Evolutionary conservation across 108 stramenopile genomes (phyloP).

Genomic region (Fistulifera solaris): DNA sequence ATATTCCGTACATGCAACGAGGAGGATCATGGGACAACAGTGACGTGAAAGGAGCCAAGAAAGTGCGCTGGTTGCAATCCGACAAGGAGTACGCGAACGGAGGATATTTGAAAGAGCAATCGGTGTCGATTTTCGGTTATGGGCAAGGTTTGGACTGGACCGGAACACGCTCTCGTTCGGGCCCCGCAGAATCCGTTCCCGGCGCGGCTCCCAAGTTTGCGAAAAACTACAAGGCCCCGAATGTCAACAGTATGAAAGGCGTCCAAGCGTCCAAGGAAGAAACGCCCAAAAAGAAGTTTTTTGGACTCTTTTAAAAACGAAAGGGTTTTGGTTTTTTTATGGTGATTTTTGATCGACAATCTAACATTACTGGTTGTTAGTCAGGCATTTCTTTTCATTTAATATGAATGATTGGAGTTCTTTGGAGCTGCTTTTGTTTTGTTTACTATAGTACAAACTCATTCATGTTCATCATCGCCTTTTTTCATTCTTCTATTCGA

Average conservation of each 20-base stretch:
- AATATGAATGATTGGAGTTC: no score
- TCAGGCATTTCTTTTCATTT: no score
- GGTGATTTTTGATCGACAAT: no score
- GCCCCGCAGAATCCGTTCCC: constrained; percentile 26
- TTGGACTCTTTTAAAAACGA: constrained; percentile 50
- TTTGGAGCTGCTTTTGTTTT: no score
- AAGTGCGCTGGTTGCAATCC: constrained; percentile 49
- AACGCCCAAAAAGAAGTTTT: constrained; percentile 50
- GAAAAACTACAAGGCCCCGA: constrained; percentile 80
- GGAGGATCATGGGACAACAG: constrained; percentile 56
- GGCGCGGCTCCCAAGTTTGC: constrained; percentile 42
- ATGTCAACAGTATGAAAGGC: constrained; percentile 39
- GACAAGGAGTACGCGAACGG: constrained; percentile 66
- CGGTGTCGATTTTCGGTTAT: constrained; percentile 62
- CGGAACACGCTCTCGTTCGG: constrained; percentile 24
- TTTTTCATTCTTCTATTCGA: no score
- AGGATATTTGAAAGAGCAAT: constrained; percentile 71
- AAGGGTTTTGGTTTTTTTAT: no score
- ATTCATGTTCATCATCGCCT: no score
- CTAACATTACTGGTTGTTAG: no score
- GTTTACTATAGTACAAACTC: no score
- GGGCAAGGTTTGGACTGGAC: constrained; percentile 83
- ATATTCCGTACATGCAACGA: constrained; percentile 42
- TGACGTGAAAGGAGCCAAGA: constrained; percentile 53
- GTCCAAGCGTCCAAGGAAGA: constrained; percentile 7